These are phyloP conservation scores for Fraxinus sp. DNA, from an alignment of 305 asterid genomes.

Conservation along the genomic window DNA sequence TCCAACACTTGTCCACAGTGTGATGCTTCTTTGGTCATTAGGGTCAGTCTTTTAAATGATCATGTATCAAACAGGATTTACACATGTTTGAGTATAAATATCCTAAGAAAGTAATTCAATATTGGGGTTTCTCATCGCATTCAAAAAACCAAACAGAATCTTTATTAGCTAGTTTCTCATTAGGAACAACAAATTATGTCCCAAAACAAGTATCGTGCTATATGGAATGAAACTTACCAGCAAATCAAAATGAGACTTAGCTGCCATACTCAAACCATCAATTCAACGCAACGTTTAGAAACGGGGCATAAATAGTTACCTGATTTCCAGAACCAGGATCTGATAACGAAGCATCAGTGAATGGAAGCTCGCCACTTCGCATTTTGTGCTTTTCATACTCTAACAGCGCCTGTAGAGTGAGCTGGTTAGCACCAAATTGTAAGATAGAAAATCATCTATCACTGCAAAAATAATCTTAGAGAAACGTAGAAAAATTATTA, in stretches of 20 bases:
- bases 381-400: conserved; percentile 89
- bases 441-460: neutral
- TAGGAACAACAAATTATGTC: neutral
- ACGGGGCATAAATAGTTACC: conserved; percentile 38
- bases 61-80: neutral
- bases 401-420: conserved; percentile 58
- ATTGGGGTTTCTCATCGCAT: neutral
- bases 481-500: neutral
- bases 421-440: conserved; percentile 31
- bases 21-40: neutral
- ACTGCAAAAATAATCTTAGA: conserved; percentile 9
- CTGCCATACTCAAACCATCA: conserved; percentile 1
- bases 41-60: neutral
- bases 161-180: neutral
- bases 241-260: neutral
- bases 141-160: neutral
- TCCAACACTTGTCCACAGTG: neutral
- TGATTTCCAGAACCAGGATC: conserved; percentile 67
- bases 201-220: neutral
- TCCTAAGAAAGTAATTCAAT: neutral
- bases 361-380: conserved; percentile 85
- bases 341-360: conserved; percentile 56
- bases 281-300: neutral
- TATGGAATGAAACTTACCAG: neutral
- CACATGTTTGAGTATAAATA: neutral